Evolutionary conservation across 805 yeast species (phyloP), one percentile per base, ranked within the genome.

Genomic region (Kodamaea hsintzibuensis): DNA sequence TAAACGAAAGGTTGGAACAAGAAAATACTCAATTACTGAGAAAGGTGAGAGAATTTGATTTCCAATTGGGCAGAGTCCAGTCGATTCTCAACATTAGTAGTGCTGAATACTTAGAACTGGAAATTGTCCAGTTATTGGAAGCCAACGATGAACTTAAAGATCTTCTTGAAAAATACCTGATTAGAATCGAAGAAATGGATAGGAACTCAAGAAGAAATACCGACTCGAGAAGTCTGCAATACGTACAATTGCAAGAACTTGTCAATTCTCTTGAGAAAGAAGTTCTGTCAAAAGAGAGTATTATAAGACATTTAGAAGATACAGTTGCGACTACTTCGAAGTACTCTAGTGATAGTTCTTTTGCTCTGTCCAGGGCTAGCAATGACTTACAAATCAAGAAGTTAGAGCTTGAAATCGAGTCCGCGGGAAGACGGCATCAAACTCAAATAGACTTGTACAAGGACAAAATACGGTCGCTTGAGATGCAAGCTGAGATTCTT

Each of bases 391-490:
- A 48, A 13, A 22, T 42, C 5, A 42, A 35, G 18, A 42, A 35
- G 17, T 19, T 42, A 12, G 37, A 42, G 43, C 42, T 49, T 42
- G 52, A 49, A 27, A 1, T 40, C 12, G 52, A 49, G 19, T 49
- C 52, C 22, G 42, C 52, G 5, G 30, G 14, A 16, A 27, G 49
- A 35, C 19, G 44, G 6, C 45, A 40, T 40, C 30, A 35, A 35
- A 47, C 42, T 1, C 42, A 47, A 17, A 19, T 37, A 10, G 49
- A 37, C 17, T 13, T 35, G n/a, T 35, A 47, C 42, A 47, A 37
- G 30, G 49, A 47, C 9, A 47, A 30, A 16, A 39, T 48, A 9
- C 62, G 71, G 50, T 44, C 61, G 33, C 45, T 69, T 17, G 54
- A 57, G 48, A 18, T 53, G 16, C 53, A 53, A 48, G 42, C 33